Conservation (phyloP, 208 protist species). For the Trypanosoma theileri region DNA sequence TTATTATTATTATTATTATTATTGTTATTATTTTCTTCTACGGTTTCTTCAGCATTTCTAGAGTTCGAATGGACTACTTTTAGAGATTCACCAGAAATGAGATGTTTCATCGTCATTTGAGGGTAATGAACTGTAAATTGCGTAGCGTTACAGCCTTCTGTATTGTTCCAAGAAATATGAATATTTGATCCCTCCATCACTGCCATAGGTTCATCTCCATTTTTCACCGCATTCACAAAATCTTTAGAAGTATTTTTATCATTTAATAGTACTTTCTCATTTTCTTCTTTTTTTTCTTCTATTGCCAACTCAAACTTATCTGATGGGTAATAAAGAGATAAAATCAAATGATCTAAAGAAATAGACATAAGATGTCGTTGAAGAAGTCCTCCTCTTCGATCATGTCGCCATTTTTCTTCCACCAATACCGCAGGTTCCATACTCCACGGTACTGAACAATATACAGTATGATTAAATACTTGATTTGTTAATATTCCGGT, state of each 20-base stretch:
- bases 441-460: slow-evolving; percentile 33
- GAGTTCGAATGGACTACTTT: neutral
- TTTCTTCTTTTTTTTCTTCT: too few relatives aligned
- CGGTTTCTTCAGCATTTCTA: neutral
- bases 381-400: slow-evolving; percentile 12
- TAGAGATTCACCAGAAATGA: neutral
- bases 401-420: slow-evolving; percentile 19
- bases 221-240: neutral
- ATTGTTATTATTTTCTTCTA: neutral
- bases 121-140: slow-evolving; percentile 3
- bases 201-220: slow-evolving; percentile 2
- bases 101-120: neutral
- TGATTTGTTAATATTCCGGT: slow-evolving; percentile 35
- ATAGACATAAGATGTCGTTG: slow-evolving; percentile 8
- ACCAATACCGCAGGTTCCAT: slow-evolving; percentile 7
- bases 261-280: too few relatives aligned
- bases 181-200: slow-evolving; percentile 11
- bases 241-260: neutral
- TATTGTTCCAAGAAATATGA: slow-evolving; percentile 8
- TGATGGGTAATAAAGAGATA: slow-evolving; percentile 25
- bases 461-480: slow-evolving; percentile 24
- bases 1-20: neutral
- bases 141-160: slow-evolving; percentile 8
- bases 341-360: neutral
- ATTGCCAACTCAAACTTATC: slow-evolving; percentile 18